Evolutionary conservation across 2,329 filamentous ascomycete genomes (phyloP), one percentile per base, ranked within the genome.

Genomic region (Cyanodermella asteris): DNA sequence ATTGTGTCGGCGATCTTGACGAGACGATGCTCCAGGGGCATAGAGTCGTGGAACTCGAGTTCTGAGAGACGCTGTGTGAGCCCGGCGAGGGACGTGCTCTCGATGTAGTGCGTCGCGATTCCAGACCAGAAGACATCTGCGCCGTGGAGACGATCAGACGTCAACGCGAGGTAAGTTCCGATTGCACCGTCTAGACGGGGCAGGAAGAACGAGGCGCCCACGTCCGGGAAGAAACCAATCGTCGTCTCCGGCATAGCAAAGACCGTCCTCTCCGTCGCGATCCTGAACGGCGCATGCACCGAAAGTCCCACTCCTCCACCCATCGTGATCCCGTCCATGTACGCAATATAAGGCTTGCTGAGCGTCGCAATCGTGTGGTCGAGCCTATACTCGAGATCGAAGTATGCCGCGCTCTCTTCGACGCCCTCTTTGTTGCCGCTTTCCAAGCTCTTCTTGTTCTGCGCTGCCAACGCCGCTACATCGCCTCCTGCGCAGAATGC

Each of bases 241-340:
- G 70, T 91, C 4, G 87, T 97, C 55, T 97, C 87, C 16, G 87
- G 87, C 87, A 97, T 97, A 38, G 90, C 82, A 42, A 97, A 94
- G 23, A 91, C 54, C 5, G 87, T 97, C 44, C 73, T 74, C 53
- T 97, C 87, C 3, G 87, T 97, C 18, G 87, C 87, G 44, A 97
- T 91, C 31, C 87, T 65, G 61, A 97, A 84, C 3, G 87, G 90
- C 3, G 87, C 84, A 50, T 97, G 90, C 26, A 91, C 66, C 47
- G 77, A 90, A 28, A 97, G 64, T 5, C 87, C 87, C 26, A 94
- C 87, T 36, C 87, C 87, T 28, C 87, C 87, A 28, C 87, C 87
- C 87, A 97, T 97, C 26, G 90, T 97, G 47, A 91, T 76, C 31
- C 87, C 87, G 43, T 97, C 87, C 72, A 97, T 90, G 44, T 94